These are phyloP conservation scores for Aspergillus taichungensis DNA, from an alignment of 495 filamentous ascomycete genomes.

Conservation along the genomic window DNA sequence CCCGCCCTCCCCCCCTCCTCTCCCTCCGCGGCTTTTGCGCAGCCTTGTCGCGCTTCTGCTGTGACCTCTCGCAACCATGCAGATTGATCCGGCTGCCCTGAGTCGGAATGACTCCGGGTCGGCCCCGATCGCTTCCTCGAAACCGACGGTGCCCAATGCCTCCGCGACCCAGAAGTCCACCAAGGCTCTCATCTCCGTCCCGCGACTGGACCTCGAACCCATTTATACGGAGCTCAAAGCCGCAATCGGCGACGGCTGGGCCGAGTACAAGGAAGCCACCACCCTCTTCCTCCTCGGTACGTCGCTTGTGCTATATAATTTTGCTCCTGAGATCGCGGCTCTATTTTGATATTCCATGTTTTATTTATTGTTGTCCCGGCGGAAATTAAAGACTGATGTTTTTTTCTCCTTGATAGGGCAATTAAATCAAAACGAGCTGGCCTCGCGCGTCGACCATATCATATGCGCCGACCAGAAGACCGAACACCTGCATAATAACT, in stretches of 20 bases:
- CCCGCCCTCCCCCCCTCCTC: conserved; percentile 15
- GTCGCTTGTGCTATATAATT: conserved; percentile 19
- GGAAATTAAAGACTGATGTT: too few species aligned
- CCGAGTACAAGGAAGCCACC: conserved; percentile 75
- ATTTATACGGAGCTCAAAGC: conserved; percentile 79
- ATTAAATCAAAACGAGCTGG: conserved; percentile 77
- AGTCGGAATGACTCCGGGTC: conserved; percentile 58
- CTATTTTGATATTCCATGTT: background rate
- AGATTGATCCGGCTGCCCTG: conserved; percentile 79
- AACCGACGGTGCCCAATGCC: conserved; percentile 50
- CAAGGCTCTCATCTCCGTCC: conserved; percentile 56
- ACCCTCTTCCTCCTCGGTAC: conserved; percentile 74
- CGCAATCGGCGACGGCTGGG: conserved; percentile 78
- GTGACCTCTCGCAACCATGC: conserved; percentile 46
- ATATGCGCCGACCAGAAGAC: conserved; percentile 59
- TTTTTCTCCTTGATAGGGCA: conserved; percentile 46
- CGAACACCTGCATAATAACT: conserved; percentile 84
- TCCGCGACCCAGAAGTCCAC: conserved; percentile 45
- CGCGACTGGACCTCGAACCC: conserved; percentile 85
- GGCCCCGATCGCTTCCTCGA: conserved; percentile 50
- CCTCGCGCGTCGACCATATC: conserved; percentile 63
- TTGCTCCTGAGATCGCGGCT: background rate
- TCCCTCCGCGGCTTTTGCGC: conserved; percentile 34
- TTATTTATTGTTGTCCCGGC: background rate
- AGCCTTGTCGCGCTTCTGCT: conserved; percentile 36